Conservation (phyloP, 2,329 filamentous ascomycete species). For the Aspergillus aculeatinus region DNA sequence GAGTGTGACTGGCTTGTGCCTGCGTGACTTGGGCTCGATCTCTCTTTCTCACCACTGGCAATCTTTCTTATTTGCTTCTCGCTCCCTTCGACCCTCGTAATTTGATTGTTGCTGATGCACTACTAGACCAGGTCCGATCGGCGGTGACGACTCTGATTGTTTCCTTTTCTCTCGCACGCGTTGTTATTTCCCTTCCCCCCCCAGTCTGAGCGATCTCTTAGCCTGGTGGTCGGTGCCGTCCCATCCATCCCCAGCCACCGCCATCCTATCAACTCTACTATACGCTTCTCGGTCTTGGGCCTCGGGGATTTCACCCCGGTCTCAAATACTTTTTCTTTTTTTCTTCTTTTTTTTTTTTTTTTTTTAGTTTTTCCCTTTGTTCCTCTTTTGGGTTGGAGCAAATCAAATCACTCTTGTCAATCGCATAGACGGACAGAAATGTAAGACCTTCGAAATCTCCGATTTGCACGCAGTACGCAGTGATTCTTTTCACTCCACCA, state of each 20-base stretch:
- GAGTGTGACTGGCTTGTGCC: constrained; percentile 28
- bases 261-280: constrained; percentile 10
- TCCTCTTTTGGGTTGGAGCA: neutral
- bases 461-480: neutral
- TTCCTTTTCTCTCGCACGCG: neutral
- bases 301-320: neutral
- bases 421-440: neutral
- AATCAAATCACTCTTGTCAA: neutral
- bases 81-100: constrained; percentile 6
- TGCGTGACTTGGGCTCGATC: constrained; percentile 24
- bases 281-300: neutral
- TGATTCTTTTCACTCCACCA: neutral
- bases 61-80: constrained; percentile 6
- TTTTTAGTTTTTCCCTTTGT: constrained; percentile 2
- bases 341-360: neutral
- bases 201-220: constrained; percentile 12
- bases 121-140: constrained; percentile 7
- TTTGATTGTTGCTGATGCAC: neutral
- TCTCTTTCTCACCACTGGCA: neutral
- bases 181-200: constrained; percentile 14
- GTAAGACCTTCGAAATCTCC: neutral
- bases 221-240: constrained; percentile 14
- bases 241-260: constrained; percentile 24
- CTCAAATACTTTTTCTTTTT: neutral
- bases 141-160: neutral